These are phyloP conservation scores for Pleurotus tuber-regium DNA, from an alignment of 768 basidiomycete genomes.

Conservation along the genomic window DNA sequence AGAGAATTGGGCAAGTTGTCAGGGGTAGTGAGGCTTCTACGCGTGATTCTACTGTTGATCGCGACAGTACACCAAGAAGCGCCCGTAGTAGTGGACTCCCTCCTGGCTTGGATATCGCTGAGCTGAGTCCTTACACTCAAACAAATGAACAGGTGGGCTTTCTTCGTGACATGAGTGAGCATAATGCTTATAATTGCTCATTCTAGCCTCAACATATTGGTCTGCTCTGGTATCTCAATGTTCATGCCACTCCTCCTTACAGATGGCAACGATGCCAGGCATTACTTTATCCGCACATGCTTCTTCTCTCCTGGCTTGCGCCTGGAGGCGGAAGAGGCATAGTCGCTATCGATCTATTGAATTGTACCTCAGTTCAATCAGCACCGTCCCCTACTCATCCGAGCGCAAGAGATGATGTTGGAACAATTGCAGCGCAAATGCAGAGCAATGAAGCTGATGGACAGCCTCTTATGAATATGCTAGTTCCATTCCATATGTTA, in stretches of 20 bases:
- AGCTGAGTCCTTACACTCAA: slow-evolving; percentile 46
- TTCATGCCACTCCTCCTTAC: slow-evolving; percentile 78
- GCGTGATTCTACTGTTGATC: slow-evolving; percentile 7
- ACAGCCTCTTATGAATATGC: slow-evolving; percentile 59
- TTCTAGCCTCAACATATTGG: slow-evolving; percentile 85
- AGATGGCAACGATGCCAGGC: slow-evolving; percentile 82
- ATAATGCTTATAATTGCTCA: slow-evolving; percentile 19
- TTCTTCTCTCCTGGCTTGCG: slow-evolving; percentile 85
- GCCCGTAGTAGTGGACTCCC: slow-evolving; percentile 32
- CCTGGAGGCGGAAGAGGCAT: slow-evolving; percentile 81
- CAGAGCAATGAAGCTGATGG: slow-evolving; percentile 51
- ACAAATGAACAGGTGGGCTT: slow-evolving; percentile 46
- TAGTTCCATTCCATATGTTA: slow-evolving; percentile 89
- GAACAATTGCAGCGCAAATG: slow-evolving; percentile 73
- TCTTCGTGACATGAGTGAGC: slow-evolving; percentile 10
- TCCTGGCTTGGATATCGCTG: slow-evolving; percentile 41
- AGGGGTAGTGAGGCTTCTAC: slow-evolving; percentile 15
- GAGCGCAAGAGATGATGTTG: slow-evolving; percentile 80
- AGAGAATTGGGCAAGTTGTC: slow-evolving; percentile 29
- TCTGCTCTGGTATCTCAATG: slow-evolving; percentile 88
- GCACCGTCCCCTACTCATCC: slow-evolving; percentile 82
- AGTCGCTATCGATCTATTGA: slow-evolving; percentile 82
- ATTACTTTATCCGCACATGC: slow-evolving; percentile 77
- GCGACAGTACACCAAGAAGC: slow-evolving; percentile 30
- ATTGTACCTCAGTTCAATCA: slow-evolving; percentile 83